phyloP scores from a whole-genome alignment of 306 rosid species.

The Cicer cuneatum region DNA sequence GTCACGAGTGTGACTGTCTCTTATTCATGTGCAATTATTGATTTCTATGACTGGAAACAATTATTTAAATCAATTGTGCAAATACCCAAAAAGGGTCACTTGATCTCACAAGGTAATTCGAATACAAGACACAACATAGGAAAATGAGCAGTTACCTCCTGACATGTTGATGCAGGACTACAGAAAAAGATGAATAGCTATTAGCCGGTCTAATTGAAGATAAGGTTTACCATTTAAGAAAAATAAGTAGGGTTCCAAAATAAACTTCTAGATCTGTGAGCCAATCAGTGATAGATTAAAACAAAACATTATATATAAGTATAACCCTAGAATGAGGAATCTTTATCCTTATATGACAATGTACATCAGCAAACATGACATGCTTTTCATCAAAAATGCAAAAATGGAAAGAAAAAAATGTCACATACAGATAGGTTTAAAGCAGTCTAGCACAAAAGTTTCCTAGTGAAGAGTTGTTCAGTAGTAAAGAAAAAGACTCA shows the following conservation, averaged over 20 bases:
- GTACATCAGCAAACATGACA: background rate
- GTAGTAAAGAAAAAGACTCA: conserved; percentile 21
- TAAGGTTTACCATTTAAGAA: conserved; percentile 9
- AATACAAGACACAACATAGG: conserved; percentile 6
- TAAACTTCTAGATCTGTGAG: background rate
- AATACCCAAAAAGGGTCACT: conserved; percentile 23
- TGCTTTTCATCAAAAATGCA: background rate
- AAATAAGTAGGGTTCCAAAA: conserved; percentile 4
- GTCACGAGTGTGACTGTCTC: background rate
- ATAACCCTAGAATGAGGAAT: background rate
- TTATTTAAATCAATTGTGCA: conserved; percentile 19
- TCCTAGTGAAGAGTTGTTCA: conserved; percentile 25
- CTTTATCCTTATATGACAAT: background rate
- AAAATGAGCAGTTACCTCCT: background rate
- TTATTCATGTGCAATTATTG: conserved; percentile 7
- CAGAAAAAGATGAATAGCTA: conserved; percentile 26
- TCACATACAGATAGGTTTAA: background rate
- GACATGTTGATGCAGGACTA: conserved; percentile 9
- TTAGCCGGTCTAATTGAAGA: conserved; percentile 17
- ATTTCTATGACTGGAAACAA: conserved; percentile 22
- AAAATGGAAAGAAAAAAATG: background rate
- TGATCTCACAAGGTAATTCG: conserved; percentile 22
- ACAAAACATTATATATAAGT: background rate
- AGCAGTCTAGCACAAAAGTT: conserved; percentile 21
- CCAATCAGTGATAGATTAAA: background rate